Percentiles rank a stretch among this genome's conserved stretches.
These are phyloP conservation scores for Artemisia tridentata DNA, from an alignment of 129 eudicot species.

Conservation along the genomic window DNA sequence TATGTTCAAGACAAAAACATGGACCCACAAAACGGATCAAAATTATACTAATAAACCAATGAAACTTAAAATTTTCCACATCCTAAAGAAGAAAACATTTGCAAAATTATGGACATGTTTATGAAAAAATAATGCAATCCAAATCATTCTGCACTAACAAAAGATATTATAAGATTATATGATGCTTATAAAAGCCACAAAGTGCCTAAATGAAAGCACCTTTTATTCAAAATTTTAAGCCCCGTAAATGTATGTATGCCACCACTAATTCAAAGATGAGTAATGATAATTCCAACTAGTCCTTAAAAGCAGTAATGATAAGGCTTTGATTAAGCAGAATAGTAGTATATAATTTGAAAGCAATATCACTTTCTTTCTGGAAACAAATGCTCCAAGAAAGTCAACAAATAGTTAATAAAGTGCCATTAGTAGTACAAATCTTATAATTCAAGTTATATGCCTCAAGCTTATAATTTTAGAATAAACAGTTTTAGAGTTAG, in stretches of 20 bases:
- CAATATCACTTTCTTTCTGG: slow-evolving; percentile 10
- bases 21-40: slow-evolving; percentile 3
- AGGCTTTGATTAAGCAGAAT: slow-evolving; percentile 10
- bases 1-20: too few species aligned
- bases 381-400: slow-evolving; percentile 18
- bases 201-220: slow-evolving; percentile 1
- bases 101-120: slow-evolving; percentile 9
- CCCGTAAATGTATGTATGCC: slow-evolving; percentile 13
- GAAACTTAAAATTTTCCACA: slow-evolving; percentile 21
- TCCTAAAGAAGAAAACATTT: slow-evolving; percentile 19
- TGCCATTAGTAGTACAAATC: slow-evolving; percentile 20
- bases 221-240: slow-evolving; percentile 23
- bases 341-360: slow-evolving; percentile 5
- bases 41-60: not conserved
- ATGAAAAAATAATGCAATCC: slow-evolving; percentile 28
- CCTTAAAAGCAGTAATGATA: slow-evolving; percentile 25
- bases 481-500: not conserved
- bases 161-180: slow-evolving; percentile 22
- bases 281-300: slow-evolving; percentile 11
- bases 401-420: not conserved
- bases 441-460: slow-evolving; percentile 23
- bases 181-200: slow-evolving; percentile 33
- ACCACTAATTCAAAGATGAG: slow-evolving; percentile 21
- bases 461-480: not conserved
- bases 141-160: slow-evolving; percentile 37